Evolutionary conservation across 1,284 basidiomycete species (phyloP), one percentile per base, ranked within the genome.

Genomic region (Paramarasmius palmivorus): DNA sequence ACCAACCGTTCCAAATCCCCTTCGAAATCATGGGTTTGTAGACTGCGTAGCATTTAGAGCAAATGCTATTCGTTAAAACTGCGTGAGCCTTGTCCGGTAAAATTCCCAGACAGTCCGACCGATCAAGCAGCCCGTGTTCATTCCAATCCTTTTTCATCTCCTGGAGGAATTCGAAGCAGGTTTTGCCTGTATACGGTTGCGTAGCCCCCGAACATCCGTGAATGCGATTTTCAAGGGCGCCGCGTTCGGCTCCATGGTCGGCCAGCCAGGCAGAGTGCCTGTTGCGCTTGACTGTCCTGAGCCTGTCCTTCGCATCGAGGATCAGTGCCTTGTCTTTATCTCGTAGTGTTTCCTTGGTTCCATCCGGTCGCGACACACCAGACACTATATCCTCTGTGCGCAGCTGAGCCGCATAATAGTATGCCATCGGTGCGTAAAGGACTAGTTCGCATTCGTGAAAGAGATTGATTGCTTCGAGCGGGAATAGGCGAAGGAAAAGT

Each of bases 331-430:
- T 50, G 19, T 59, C 57, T 19, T 41, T 10, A 22, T 46, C 4
- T 20, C 39, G 23, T 9, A 61, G 45, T 6, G 29, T 42, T 34
- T 57, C 50, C 17, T 34, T 19, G 2, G 37, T 45, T 10, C 57
- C 56, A 40, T 63, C 58, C 5, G 36, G 52, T 23, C 51, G 51
- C 20, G 49, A 22, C 23, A 61, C 57, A 19, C 62, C 63, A 26
- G 50, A 41, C 10, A 60, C 17, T 20, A 67, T 61, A 48, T 63
- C 58, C 4, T 59, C 44, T 10, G 57, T 41, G 9, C 57, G 39
- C 4, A 65, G 53, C 46, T 65, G 63, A 12, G 63, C 55, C 9
- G 61, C 62, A 29, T 59, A 57, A 53, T 66, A 65, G 38, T 60
- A 63, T 17, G 60, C 62, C 57, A 63, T 58, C 14, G 62, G 65